Evolutionary conservation across 495 filamentous ascomycete genomes (phyloP), one percentile per base, ranked within the genome.

Genomic region (Aspergillus saccharolyticus): DNA sequence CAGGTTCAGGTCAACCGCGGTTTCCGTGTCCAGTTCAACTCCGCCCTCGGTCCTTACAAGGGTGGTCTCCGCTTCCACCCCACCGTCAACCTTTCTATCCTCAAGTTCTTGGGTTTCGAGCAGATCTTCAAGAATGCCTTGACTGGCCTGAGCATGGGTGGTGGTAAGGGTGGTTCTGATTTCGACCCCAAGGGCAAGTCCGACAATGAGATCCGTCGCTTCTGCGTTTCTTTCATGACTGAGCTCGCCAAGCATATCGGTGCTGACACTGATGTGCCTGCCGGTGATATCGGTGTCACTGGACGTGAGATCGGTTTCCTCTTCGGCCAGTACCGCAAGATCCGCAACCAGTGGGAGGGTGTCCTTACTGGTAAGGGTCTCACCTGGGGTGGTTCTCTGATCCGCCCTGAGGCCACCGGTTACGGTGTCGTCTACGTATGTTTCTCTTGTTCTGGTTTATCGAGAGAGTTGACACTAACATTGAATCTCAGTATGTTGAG

Each of bases 121-220:
- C 94, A 98, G 82, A 94, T 90, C 78, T 97, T 98, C 83, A 98
- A 98, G 86, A 98, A 98, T 91, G 94, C 94, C 61, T 79, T 98
- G 65, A 97, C 94, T 59, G 94, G 94, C 62, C 17, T 61, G 70
- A 94, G 84, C 81, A 97, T 98, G 85, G 94, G 94, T 60, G 94
- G 94, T 79, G 94, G 89, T 66, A 98, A 98, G 82, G 94, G 94
- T 78, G 94, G 94, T 64, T 88, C 94, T 72, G 94, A 98, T 81
- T 98, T 98, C 74, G 91, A 98, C 80, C 94, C 94, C 71, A 98
- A 98, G 84, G 92, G 91, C 80, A 98, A 97, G 83, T 87, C 85
- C 54, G 93, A 98, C 74, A 88, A 84, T 70, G 94, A 98, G 82
- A 97, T 98, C 80, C 90, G 94, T 61, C 90, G 89, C 62, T 98